Evolutionary conservation across 2,329 filamentous ascomycete species (phyloP), one percentile per base, ranked within the genome.

Genomic region (Laburnicola sp.): DNA sequence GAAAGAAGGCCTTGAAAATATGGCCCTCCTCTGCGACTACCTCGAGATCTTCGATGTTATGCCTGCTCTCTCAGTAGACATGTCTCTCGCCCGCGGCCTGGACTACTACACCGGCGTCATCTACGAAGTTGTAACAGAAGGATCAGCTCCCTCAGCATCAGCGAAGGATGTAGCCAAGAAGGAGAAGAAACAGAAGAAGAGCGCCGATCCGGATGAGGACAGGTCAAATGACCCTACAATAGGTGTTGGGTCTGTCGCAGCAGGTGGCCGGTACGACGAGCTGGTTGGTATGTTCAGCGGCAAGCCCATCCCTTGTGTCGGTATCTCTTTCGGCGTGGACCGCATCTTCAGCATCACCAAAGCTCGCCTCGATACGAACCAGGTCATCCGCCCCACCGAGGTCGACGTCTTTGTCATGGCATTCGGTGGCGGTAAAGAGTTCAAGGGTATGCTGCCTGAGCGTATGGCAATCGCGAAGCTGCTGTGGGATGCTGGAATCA

Each of bases 331-430:
- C 68, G 93, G 93, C 48, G 90, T 97, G 42, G 93, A 97, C 74
- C 87, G 93, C 63, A 97, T 97, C 67, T 96, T 96, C 76, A 91
- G 88, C 63, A 92, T 97, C 68, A 90, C 87, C 58, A 92, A 96
- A 73, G 86, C 89, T 9, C 82, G 86, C 42, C 81, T 90, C 70
- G 84, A 83, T 55, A 82, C 81, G 50, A 81, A 77, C 48, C 74
- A 80, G 21, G 61, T 75, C 27, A 76, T 85, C 45, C 79, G 88
- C 57, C 80, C 81, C 58, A 91, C 86, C 66, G 88, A 94, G 63
- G 87, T 92, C 2, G 92, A 97, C 68, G 91, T 92, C 39, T 97
- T 86, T 74, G 88, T 97, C 66, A 97, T 97, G 91, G 91, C 91
- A 0, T 91, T 97, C 67, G 92, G 91, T 65, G 87, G 88, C 50